Evolutionary conservation across 2,329 filamentous ascomycete species (phyloP).

Genomic region (Paraphoma chrysanthemicola): DNA sequence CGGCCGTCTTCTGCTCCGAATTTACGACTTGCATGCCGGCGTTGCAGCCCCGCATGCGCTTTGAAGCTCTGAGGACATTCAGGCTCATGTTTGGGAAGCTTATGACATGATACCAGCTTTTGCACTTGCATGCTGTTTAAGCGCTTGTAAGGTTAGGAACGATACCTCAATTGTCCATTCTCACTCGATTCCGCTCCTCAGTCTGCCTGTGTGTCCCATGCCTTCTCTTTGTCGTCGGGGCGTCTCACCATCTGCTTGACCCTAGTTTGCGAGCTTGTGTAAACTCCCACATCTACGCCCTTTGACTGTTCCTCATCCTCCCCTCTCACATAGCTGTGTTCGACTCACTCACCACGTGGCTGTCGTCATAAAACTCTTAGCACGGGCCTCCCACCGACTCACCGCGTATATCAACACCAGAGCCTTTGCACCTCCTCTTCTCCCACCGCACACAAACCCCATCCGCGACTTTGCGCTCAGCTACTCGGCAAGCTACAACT

Average conservation of each 20-base stretch:
- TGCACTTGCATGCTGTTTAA: constrained; percentile 4
- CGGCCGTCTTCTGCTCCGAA: neutral
- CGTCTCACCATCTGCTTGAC: no score
- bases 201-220: neutral
- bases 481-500: neutral
- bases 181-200: neutral
- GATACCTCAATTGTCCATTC: constrained; percentile 4
- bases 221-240: neutral
- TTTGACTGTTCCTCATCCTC: neutral
- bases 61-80: constrained; percentile 2
- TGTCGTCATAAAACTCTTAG: neutral
- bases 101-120: constrained; percentile 29
- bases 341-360: neutral
- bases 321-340: neutral
- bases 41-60: constrained; percentile 8
- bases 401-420: neutral
- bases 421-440: neutral
- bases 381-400: neutral
- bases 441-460: neutral
- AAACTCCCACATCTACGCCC: neutral
- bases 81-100: constrained; percentile 6
- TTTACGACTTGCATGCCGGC: constrained; percentile 1
- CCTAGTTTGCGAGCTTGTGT: no score
- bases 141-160: constrained; percentile 8
- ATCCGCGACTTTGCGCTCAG: no score